Percentiles rank a stretch among this genome's conserved stretches.
These are phyloP conservation scores for Phytophthora macrochlamydospora DNA, from an alignment of 352 stramenopile genomes.

Conservation along the genomic window DNA sequence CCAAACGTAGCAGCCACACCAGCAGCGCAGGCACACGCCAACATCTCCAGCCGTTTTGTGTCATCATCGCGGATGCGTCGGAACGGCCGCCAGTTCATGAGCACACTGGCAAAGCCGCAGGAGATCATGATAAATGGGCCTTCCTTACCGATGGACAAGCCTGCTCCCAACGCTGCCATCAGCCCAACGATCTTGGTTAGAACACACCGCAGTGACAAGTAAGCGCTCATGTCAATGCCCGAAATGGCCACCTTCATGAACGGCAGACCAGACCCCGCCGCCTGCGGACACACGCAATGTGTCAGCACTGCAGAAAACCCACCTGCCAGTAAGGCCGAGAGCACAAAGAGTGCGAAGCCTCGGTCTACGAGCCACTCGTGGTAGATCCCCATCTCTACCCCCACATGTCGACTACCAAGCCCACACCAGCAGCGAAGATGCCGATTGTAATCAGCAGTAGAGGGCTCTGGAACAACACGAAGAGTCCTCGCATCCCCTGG, in stretches of 20 bases:
- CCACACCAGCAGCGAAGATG: constrained; percentile 67
- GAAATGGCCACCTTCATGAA: constrained; percentile 87
- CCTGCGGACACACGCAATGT: constrained; percentile 69
- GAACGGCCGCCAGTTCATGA: constrained; percentile 79
- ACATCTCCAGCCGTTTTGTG: constrained; percentile 82
- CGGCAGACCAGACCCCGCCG: constrained; percentile 73
- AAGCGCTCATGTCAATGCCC: constrained; percentile 81
- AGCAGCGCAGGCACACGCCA: constrained; percentile 78
- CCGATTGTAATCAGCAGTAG: constrained; percentile 70
- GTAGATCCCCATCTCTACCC: constrained; percentile 66
- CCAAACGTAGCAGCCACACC: constrained; percentile 89
- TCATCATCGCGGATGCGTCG: constrained; percentile 79
- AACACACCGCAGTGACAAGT: constrained; percentile 71
- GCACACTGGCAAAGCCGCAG: constrained; percentile 74
- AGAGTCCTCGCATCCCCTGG: constrained; percentile 52
- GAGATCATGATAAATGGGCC: constrained; percentile 91
- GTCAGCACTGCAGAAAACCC: constrained; percentile 56
- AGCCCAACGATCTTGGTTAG: constrained; percentile 78
- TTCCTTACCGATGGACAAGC: constrained; percentile 85
- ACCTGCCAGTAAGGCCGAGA: constrained; percentile 55
- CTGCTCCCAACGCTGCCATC: constrained; percentile 60
- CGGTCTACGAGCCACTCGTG: constrained; percentile 57
- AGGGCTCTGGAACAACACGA: constrained; percentile 77
- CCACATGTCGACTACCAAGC: constrained; percentile 70
- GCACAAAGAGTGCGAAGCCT: constrained; percentile 65